Evolutionary conservation across 2,329 filamentous ascomycete genomes (phyloP).

Genomic region (Cytospora chrysosperma): DNA sequence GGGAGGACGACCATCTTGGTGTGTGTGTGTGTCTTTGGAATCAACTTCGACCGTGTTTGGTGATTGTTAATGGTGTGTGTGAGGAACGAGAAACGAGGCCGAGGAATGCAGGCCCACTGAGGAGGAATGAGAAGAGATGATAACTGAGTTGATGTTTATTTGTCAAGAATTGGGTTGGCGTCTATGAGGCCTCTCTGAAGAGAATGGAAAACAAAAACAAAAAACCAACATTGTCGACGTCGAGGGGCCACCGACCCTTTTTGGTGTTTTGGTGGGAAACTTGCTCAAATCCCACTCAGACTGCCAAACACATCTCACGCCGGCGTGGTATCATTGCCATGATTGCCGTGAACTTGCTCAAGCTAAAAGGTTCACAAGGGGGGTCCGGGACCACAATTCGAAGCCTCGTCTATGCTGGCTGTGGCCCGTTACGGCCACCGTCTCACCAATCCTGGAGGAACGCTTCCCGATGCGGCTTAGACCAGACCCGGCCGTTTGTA

Average conservation of each 20-base stretch:
- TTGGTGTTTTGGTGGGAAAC: constrained; percentile 17
- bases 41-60: not conserved
- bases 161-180: no score
- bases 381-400: constrained; percentile 3
- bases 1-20: constrained; percentile 15
- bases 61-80: not conserved
- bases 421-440: not conserved
- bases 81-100: not conserved
- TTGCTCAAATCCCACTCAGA: constrained; percentile 16
- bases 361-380: constrained; percentile 13
- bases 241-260: constrained; percentile 9
- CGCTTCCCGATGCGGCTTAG: not conserved
- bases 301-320: not conserved
- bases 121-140: no score
- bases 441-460: not conserved
- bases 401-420: no score
- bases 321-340: not conserved
- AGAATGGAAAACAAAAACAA: not conserved
- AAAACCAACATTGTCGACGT: constrained; percentile 15
- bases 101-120: not conserved
- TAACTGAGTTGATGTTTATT: no score
- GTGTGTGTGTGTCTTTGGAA: not conserved
- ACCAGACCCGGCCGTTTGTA: not conserved
- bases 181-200: not conserved
- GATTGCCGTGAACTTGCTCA: constrained; percentile 21